Evolutionary conservation across 345 rosid genomes (phyloP), one percentile per base, ranked within the genome.

Genomic region (Odontarrhena argentea): DNA sequence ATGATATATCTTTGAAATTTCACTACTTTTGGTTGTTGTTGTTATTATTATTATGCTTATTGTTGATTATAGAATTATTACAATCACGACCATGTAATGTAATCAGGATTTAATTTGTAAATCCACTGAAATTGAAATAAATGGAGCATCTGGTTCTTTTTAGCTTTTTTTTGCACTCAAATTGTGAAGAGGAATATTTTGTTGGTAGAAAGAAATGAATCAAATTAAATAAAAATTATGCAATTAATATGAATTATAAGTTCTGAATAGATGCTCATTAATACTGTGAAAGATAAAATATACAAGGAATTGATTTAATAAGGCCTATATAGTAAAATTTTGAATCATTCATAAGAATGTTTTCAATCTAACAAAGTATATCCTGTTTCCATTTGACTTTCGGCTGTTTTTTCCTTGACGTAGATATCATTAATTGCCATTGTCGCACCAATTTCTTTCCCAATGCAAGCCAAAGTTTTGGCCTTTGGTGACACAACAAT

Each of bases 21-120:
- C 43, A 54, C 38, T 64, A 49, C 49, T 44, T 54, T 26, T 35
- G 49, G 50, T 63, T 63, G 63, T 63, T 62, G 32, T 28, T 28
- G 5, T 28, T 28, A 1, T 0, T 18, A 18, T 18, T 18, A 18
- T 18, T 18, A 13, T 45, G 67, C 12, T 45, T 57, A 64, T 25
- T 51, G 67, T 58, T 73, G 67, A 73, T 65, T 65, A 50, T 50
- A 73, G 63, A 52, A 36, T 52, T 44, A 59, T 73, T 52, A 73
- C 62, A 59, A 52, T 59, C 50, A 28, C 42, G 42, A 52, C 15
- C 36, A n/a, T 36, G 48, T 28, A 28, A 28, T 43, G 14, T 11
- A 12, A 12, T 12, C 11, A 13, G 46, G 46, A 11, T 43, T 43
- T 43, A 43, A 10, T 10, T 18, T 43, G 46, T 43, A 43, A 43